phyloP scores from a whole-genome alignment of 2,329 filamentous ascomycete genomes.

The Alternaria gaisen region DNA sequence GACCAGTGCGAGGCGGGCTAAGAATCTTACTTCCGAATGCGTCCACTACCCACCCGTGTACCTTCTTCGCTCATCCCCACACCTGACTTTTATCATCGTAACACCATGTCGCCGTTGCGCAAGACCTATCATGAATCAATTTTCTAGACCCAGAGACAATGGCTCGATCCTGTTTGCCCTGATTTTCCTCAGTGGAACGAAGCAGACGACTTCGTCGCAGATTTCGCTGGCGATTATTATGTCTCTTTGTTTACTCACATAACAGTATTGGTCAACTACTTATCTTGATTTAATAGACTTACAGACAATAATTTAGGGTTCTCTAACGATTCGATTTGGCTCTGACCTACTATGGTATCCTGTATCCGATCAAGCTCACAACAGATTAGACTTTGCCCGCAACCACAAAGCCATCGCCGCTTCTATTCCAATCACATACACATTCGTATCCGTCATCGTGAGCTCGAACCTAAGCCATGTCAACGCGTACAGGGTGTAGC shows the following conservation, averaged over 20 bases:
- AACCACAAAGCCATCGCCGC: too few relatives aligned
- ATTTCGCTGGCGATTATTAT: not conserved
- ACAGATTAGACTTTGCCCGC: not conserved
- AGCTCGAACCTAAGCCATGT: too few relatives aligned
- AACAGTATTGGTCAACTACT: not conserved
- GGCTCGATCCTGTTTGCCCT: not conserved
- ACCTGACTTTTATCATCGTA: not conserved
- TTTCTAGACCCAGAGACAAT: not conserved
- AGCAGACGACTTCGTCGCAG: not conserved
- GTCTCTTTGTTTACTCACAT: not conserved
- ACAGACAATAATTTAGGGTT: not conserved
- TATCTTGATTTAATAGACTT: not conserved
- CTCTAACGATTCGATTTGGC: not conserved
- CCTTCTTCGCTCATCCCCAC: not conserved
- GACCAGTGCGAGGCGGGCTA: rapidly evolving
- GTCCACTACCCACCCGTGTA: too few relatives aligned
- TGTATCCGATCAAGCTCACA: not conserved
- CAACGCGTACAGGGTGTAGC: too few relatives aligned
- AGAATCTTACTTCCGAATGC: not conserved
- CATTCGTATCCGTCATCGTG: too few relatives aligned
- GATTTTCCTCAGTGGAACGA: not conserved
- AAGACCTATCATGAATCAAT: not conserved
- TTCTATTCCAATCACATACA: too few relatives aligned
- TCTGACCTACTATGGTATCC: not conserved
- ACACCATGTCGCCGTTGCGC: not conserved